A percentile compares a stretch with the other conserved stretches of the same genome.
Evolutionary conservation across 2,329 filamentous ascomycete genomes (phyloP).

Genomic region (Diaporthe citrichinensis): DNA sequence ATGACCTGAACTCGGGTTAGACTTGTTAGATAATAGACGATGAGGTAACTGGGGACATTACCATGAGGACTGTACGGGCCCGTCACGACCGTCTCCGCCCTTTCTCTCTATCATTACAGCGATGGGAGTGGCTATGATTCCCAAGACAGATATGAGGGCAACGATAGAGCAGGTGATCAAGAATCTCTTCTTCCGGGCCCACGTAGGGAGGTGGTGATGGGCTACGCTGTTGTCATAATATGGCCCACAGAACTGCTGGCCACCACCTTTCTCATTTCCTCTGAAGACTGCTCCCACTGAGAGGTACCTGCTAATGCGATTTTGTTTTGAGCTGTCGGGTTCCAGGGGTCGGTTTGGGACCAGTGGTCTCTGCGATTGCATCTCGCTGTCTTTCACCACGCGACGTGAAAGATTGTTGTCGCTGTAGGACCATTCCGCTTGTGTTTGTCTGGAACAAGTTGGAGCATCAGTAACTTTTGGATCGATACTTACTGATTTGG

Average conservation of each 20-base stretch:
- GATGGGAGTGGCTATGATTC: neutral
- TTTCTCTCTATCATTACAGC: neutral
- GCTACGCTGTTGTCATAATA: neutral
- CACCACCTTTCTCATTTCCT: neutral
- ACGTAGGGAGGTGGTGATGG: neutral
- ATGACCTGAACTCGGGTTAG: neutral
- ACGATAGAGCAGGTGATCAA: neutral
- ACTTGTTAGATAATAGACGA: neutral
- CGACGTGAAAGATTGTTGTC: neutral
- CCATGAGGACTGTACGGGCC: neutral
- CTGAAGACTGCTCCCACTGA: neutral
- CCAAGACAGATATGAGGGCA: neutral
- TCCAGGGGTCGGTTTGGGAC: accelerated
- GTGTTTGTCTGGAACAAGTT: neutral
- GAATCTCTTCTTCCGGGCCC: neutral
- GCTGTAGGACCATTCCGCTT: neutral
- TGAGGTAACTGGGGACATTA: accelerated
- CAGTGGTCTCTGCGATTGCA: neutral
- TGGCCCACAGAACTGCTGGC: neutral
- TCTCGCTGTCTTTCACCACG: neutral
- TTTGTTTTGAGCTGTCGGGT: neutral
- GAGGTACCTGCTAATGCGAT: neutral
- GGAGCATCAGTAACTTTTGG: too few relatives aligned
- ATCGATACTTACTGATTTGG: too few relatives aligned
- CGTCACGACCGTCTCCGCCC: neutral